Base-by-base conservation (phyloP, 345 rosid genomes). In the Populus pruinosa region DNA sequence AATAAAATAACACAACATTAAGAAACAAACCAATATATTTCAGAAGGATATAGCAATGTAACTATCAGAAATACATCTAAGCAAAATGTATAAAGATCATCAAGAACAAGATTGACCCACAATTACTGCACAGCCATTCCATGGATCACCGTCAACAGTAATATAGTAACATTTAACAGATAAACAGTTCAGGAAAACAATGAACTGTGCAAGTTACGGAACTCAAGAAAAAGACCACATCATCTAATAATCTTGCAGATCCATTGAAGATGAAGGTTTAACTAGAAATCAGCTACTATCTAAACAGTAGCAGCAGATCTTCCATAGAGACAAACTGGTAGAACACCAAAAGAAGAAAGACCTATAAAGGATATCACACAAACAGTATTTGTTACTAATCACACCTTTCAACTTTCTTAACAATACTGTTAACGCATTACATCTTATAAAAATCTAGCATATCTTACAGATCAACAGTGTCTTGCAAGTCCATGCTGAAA, bases 101-200 rank as follows among this genome's bases (percentile, higher is more conserved):
- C 47, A 21, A 27, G 9, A 56, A 56, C 41, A 56, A 76, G 41
- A 68, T 21, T 41, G n/a, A 38, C 49, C 12, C 38, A 2, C 31
- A 12, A 71, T 9, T 36, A 67, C 38, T 17, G 47, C 67, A 75
- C 55, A 47, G 16, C 23, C 31, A 0, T 12, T 66, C 55, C 29
- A 75, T 56, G 50, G 61, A 72, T 71, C 38, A 56, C 76, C 53
- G 38, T 44, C 38, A 78, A 33, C 67, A 70, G 49, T 71, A 16
- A 64, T n/a, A 29, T 38, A 8, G 29, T n/a, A 71, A 29, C 20
- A 50, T 71, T 13, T 64, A 53, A 56, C 53, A 50, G 14, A 13
- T 29, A 61, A 64, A 31, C 18, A 36, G 11, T 66, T 49, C 47
- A 73, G 27, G 31, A 41, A 61, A 55, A 12, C 21, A 23, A 67